Base-by-base conservation (phyloP, 306 rosid species). In the Malus orientalis region DNA sequence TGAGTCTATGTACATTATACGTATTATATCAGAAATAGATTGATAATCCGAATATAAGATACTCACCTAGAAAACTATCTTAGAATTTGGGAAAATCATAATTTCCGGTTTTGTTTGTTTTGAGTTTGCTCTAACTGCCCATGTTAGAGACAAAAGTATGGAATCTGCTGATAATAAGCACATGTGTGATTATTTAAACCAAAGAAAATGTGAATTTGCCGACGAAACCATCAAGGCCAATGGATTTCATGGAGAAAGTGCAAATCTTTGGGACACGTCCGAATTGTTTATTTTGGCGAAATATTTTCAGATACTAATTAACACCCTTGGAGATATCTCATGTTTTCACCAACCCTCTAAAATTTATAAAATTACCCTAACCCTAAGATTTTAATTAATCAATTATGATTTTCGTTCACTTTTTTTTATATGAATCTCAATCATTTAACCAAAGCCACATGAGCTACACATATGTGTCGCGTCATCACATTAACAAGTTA, bases 181-280 rank as follows among this genome's bases (percentile, higher is more conserved):
- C 71, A 78, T 73, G 79, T 22, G 55, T 13, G 55, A 49, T 5
- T 49, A 15, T 49, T 15, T 71, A 77, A 42, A 27, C 23, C 36
- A 61, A 60, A 18, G 1, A 49, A 67, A 14, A 4, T 13, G 30
- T 16, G 32, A 5, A 51, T 49, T 47, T 67, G 61, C 79, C 64
- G 69, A 53, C 74, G 16, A 78, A 69, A 30, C 49, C 74, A 66
- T 73, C 73, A 36, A 68, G 22, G 71, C 82, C 85, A 8, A 47
- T 59, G 58, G 53, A 72, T 73, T 67, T 40, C 45, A 62, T 67
- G 69, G 77, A 38, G 19, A 55, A 51, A 38, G 81, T 66, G 70
- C 32, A 47, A 45, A 16, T 16, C 63, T 67, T 27, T 3, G 32
- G 36, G 60, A 62, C 49, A 64, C 38, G 47, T 45, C 16, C 22